phyloP scores from a whole-genome alignment of 495 filamentous ascomycete genomes.

The Penicillium lividum region DNA sequence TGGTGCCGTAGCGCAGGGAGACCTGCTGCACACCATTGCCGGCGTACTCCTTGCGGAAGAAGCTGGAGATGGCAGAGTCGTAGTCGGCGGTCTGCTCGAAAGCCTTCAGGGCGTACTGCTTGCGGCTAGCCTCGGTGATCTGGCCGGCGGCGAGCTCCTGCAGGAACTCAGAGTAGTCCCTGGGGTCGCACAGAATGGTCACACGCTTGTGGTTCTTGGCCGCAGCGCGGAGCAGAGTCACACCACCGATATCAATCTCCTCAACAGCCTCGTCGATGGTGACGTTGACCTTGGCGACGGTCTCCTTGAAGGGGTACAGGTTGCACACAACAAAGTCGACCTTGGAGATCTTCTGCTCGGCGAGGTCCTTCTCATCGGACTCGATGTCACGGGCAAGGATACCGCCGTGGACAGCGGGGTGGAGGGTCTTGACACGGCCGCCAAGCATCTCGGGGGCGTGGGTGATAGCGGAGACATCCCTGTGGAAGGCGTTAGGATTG shows the following conservation, averaged over 20 bases:
- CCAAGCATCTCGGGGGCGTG: slow-evolving; percentile 98
- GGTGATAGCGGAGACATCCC: slow-evolving; percentile 95
- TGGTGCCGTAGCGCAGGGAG: slow-evolving; percentile 88
- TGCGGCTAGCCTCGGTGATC: slow-evolving; percentile 77
- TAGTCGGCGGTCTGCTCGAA: slow-evolving; percentile 99
- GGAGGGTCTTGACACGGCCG: slow-evolving; percentile 94
- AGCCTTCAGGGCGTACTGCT: slow-evolving; percentile 89
- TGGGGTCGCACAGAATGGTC: slow-evolving; percentile 89
- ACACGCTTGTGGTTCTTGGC: slow-evolving; percentile 97
- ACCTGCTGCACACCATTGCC: slow-evolving; percentile 79
- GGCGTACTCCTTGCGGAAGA: slow-evolving; percentile 96
- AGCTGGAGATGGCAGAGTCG: slow-evolving; percentile 88
- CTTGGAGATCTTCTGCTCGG: slow-evolving; percentile 95
- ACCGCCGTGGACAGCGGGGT: slow-evolving; percentile 90
- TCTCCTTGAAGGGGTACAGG: slow-evolving; percentile 97
- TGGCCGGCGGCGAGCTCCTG: slow-evolving; percentile 84
- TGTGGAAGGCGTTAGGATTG: slow-evolving; percentile 34
- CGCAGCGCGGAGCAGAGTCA: slow-evolving; percentile 92
- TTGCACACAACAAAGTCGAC: slow-evolving; percentile 99
- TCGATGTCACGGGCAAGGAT: slow-evolving; percentile 92
- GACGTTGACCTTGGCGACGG: slow-evolving; percentile 93
- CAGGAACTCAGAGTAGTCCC: slow-evolving; percentile 91
- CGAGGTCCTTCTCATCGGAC: slow-evolving; percentile 93
- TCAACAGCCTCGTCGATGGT: slow-evolving; percentile 95
- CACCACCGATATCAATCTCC: slow-evolving; percentile 97